These are phyloP conservation scores for Sparassis latifolia DNA, from an alignment of 1,284 basidiomycete species.

Conservation along the genomic window DNA sequence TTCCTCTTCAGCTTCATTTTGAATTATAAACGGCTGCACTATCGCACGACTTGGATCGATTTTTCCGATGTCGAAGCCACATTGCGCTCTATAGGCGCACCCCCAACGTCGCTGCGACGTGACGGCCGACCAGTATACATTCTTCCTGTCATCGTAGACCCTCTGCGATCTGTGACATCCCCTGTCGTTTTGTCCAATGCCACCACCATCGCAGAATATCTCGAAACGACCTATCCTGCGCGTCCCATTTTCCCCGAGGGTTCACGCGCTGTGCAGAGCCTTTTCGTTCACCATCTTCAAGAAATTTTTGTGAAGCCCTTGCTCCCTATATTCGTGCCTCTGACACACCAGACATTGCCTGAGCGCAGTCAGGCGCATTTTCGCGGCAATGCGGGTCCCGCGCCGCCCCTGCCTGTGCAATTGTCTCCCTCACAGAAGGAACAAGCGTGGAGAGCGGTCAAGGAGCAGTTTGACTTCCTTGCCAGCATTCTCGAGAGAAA, in stretches of 20 bases:
- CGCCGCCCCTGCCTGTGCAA: slow-evolving; percentile 17
- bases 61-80: slow-evolving; percentile 60
- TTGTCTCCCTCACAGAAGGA: slow-evolving; percentile 44
- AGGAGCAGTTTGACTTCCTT: slow-evolving; percentile 60
- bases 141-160: slow-evolving; percentile 57
- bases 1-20: slow-evolving; percentile 49
- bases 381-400: slow-evolving; percentile 17
- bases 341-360: slow-evolving; percentile 55
- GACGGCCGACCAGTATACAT: slow-evolving; percentile 60
- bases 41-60: slow-evolving; percentile 64
- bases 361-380: slow-evolving; percentile 50
- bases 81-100: slow-evolving; percentile 50
- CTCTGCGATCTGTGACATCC: slow-evolving; percentile 25
- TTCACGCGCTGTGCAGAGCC: slow-evolving; percentile 53
- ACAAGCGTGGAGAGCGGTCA: slow-evolving; percentile 55
- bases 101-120: slow-evolving; percentile 41
- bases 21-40: slow-evolving; percentile 64
- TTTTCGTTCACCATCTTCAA: slow-evolving; percentile 66
- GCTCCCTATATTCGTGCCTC: slow-evolving; percentile 61
- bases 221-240: slow-evolving; percentile 61
- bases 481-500: slow-evolving; percentile 62
- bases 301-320: slow-evolving; percentile 61
- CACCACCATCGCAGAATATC: slow-evolving; percentile 61
- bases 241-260: slow-evolving; percentile 65
- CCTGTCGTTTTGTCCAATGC: slow-evolving; percentile 48